Conservation (phyloP, 2,329 filamentous ascomycete species). For the Ciborinia camelliae region DNA sequence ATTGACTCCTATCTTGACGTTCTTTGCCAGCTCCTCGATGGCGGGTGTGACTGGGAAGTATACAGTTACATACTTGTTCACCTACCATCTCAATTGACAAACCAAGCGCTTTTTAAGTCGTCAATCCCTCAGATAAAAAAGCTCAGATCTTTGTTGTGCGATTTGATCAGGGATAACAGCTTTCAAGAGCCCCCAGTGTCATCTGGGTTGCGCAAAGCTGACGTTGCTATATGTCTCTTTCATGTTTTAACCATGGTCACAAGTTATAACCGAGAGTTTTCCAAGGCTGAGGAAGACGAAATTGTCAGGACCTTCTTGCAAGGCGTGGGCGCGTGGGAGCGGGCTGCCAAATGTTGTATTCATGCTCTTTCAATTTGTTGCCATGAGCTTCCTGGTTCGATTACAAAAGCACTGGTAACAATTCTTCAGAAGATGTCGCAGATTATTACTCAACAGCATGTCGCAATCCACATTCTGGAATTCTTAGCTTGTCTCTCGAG, state of each 20-base stretch:
- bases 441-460: constrained; percentile 88
- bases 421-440: constrained; percentile 92
- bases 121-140: constrained; percentile 72
- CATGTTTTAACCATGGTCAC: constrained; percentile 83
- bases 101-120: constrained; percentile 77
- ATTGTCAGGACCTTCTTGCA: constrained; percentile 82
- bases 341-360: constrained; percentile 87
- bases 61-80: constrained; percentile 89
- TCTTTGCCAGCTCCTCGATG: constrained; percentile 68
- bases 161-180: constrained; percentile 72
- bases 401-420: constrained; percentile 78
- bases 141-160: constrained; percentile 73
- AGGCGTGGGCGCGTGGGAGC: constrained; percentile 79
- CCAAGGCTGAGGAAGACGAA: constrained; percentile 82
- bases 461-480: constrained; percentile 92
- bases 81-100: constrained; percentile 81
- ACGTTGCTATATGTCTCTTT: constrained; percentile 85
- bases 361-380: constrained; percentile 93
- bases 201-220: constrained; percentile 79
- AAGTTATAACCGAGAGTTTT: constrained; percentile 84
- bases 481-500: constrained; percentile 89
- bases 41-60: constrained; percentile 81
- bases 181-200: constrained; percentile 78
- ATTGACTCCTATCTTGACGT: constrained; percentile 65
- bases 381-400: constrained; percentile 85